A percentile compares a stretch with the other conserved stretches of the same genome.
These are phyloP conservation scores for Lathyrus tuberosus DNA, from an alignment of 306 rosid species.

Conservation along the genomic window DNA sequence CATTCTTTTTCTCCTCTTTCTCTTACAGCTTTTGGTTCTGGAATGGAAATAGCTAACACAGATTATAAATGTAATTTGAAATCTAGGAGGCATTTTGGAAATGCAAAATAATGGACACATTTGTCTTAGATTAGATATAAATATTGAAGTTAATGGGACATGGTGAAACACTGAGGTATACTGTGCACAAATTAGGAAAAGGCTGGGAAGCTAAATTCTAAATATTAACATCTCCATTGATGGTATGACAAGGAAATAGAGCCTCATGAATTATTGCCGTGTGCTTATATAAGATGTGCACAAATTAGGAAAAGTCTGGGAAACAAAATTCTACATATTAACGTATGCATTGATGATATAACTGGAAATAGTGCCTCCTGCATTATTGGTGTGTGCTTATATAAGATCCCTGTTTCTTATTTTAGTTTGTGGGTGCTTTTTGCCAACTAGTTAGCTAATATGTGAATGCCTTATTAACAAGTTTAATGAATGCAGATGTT, in stretches of 20 bases:
- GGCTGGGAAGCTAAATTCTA: slow-evolving; percentile 17
- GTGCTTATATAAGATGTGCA: slow-evolving; percentile 30
- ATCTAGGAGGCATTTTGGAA: slow-evolving; percentile 15
- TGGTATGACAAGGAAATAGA: slow-evolving; percentile 1
- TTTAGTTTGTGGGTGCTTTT: slow-evolving; percentile 18
- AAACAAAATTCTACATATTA: slow-evolving; percentile 8
- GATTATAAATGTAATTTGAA: slow-evolving; percentile 6
- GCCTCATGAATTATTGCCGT: neutral
- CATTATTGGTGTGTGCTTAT: slow-evolving; percentile 12
- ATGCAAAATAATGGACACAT: neutral
- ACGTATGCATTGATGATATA: neutral
- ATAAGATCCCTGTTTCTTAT: slow-evolving; percentile 32
- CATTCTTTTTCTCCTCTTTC: slow-evolving; percentile 9
- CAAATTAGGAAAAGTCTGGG: slow-evolving; percentile 8
- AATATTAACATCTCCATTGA: neutral
- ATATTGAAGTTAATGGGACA: neutral
- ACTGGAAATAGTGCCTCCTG: slow-evolving; percentile 12
- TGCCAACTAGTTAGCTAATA: slow-evolving; percentile 17
- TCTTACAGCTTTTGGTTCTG: neutral
- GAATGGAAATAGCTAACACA: slow-evolving; percentile 10
- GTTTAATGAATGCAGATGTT: slow-evolving; percentile 68
- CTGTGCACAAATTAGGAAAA: slow-evolving; percentile 20
- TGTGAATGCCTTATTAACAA: slow-evolving; percentile 34
- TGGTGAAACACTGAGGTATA: slow-evolving; percentile 18
- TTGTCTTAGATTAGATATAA: slow-evolving; percentile 2